Percentiles rank a stretch among this genome's conserved stretches.
phyloP scores from a whole-genome alignment of 768 basidiomycete species.

The Leccinum obscurum region DNA sequence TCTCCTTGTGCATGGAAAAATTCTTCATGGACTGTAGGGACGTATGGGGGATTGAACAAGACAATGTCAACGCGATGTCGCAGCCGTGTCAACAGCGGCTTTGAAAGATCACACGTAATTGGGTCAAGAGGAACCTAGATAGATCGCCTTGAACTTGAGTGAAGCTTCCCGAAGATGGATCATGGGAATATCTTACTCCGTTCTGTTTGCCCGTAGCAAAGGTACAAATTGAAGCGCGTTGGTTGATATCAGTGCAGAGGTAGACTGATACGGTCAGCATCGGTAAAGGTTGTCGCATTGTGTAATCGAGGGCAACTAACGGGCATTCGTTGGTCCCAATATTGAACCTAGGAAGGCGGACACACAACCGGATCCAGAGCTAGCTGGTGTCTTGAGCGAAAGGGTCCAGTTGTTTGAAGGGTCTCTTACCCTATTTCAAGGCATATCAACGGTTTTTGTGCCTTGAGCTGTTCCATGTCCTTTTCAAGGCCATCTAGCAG shows the following conservation, averaged over 20 bases:
- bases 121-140: slow-evolving; percentile 68
- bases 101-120: slow-evolving; percentile 62
- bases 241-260: slow-evolving; percentile 89
- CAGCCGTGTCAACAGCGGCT: slow-evolving; percentile 60
- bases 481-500: slow-evolving; percentile 91
- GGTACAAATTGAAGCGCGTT: slow-evolving; percentile 68
- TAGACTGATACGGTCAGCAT: slow-evolving; percentile 51
- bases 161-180: not conserved
- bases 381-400: slow-evolving; percentile 30
- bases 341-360: slow-evolving; percentile 77
- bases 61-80: slow-evolving; percentile 70
- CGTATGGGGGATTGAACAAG: slow-evolving; percentile 95
- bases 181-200: slow-evolving; percentile 42
- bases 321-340: slow-evolving; percentile 56
- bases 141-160: slow-evolving; percentile 7
- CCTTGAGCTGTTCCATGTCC: slow-evolving; percentile 62
- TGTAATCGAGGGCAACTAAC: slow-evolving; percentile 41
- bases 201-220: slow-evolving; percentile 70
- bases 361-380: slow-evolving; percentile 94
- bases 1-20: slow-evolving; percentile 56
- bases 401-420: not conserved
- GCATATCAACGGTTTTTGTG: slow-evolving; percentile 57
- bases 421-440: slow-evolving; percentile 85
- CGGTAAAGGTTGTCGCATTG: not conserved
- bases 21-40: slow-evolving; percentile 78